phyloP scores from a whole-genome alignment of 306 rosid genomes.

The Cucurbita moschata region DNA sequence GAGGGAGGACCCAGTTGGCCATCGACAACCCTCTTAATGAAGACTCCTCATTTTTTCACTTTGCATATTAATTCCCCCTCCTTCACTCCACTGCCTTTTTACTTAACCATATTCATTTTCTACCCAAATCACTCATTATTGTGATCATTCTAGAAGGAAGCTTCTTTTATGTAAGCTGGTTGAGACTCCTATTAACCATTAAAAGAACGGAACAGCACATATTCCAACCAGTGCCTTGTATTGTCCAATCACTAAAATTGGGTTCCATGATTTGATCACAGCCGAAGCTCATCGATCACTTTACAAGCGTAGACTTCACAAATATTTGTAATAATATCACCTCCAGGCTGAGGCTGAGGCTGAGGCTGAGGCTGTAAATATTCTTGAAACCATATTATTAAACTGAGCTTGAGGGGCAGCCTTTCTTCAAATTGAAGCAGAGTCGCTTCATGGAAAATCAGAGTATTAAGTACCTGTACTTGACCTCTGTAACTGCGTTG shows the following conservation, averaged over 20 bases:
- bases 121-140: neutral
- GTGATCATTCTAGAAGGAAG: neutral
- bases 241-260: neutral
- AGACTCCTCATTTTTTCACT: neutral
- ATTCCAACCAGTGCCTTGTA: too few relatives aligned
- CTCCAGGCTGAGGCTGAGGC: neutral
- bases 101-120: neutral
- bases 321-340: constrained; percentile 1
- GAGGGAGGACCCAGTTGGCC: constrained; percentile 14
- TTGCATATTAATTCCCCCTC: constrained; percentile 3
- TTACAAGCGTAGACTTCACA: constrained; percentile 9
- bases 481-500: neutral
- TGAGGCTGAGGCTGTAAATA: neutral
- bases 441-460: neutral
- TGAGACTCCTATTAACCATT: neutral
- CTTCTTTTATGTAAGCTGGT: neutral
- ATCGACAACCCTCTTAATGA: constrained; percentile 10
- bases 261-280: constrained; percentile 12
- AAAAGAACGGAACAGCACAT: too few relatives aligned
- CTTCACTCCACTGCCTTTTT: neutral
- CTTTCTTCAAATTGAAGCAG: constrained; percentile 1
- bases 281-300: constrained; percentile 2
- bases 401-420: neutral
- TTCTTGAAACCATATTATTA: neutral
- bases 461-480: neutral